phyloP scores from a whole-genome alignment of 192 early-diverging fungal species.

The Jimgerdemannia lactiflua region DNA sequence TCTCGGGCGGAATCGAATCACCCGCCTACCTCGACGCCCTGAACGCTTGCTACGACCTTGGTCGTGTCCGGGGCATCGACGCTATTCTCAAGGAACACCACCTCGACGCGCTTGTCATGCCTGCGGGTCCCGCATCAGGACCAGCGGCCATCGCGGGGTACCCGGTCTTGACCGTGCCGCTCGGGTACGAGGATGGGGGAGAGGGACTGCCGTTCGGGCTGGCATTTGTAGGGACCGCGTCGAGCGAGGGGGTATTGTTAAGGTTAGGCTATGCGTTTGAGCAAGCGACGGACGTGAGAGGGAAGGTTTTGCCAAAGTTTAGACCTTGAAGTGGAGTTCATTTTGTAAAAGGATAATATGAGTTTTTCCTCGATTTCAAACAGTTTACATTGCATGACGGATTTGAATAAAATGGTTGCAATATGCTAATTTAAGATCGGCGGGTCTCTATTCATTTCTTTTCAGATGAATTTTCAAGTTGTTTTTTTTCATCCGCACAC shows the following conservation, averaged over 20 bases:
- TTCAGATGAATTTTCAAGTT: too few species aligned
- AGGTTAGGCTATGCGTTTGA: constrained; percentile 14
- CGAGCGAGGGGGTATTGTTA: not conserved
- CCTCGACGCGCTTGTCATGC: not conserved
- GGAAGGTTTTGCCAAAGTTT: too few species aligned
- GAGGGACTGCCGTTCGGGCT: not conserved
- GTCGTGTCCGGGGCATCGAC: constrained; percentile 12
- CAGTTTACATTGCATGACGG: too few species aligned
- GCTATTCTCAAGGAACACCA: not conserved
- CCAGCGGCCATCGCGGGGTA: constrained; percentile 9
- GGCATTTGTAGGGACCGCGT: not conserved
- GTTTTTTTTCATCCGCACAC: too few species aligned
- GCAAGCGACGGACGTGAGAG: not conserved
- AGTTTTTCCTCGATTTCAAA: too few species aligned
- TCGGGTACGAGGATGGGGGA: not conserved
- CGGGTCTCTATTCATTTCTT: too few species aligned
- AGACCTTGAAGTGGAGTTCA: constrained; percentile 8
- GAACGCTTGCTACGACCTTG: not conserved
- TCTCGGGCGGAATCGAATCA: not conserved
- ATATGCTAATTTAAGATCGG: too few species aligned
- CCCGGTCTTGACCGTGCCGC: not conserved
- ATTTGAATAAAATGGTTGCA: too few species aligned
- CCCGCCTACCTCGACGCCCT: not conserved
- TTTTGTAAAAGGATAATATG: constrained; percentile 5
- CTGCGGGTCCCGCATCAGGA: constrained; percentile 7